Evolutionary conservation across 805 yeast species (phyloP), one percentile per base, ranked within the genome.

Genomic region (Saccharomycopsis capsularis): DNA sequence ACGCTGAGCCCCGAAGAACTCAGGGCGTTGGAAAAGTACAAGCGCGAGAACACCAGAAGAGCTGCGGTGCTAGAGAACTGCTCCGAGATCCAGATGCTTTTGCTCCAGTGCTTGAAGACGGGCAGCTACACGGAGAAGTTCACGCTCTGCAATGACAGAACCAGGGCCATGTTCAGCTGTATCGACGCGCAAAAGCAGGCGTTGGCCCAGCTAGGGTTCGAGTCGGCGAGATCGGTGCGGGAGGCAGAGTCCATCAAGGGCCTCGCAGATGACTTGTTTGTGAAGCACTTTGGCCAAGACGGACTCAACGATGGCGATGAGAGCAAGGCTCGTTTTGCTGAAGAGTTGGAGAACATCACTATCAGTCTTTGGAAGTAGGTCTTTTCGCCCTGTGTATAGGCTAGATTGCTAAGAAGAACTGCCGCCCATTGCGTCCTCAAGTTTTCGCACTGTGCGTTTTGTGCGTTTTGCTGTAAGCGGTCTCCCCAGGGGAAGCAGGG

Each of bases 21-120:
- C 21, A 27, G 24, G 21, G 49, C 50, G 15, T 44, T 53, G 7
- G 50, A 53, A 21, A 32, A 32, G 11, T 53, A 50, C 29, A 46
- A 41, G 32, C 35, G 18, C 4, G 19, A 11, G 11, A 34, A 50
- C n/a, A 42, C 38, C 19, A 39, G 22, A 34, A 37, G 47, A 21
- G 40, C 37, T 27, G 50, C 48, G 11, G 42, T 50, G 18, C 42
- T 53, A n/a, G 54, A 53, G 24, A 53, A 53, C 37, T 53, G 56
- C 40, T 44, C 56, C 3, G 56, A 53, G 45, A 32, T 53, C 15
- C 56, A 53, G 25, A 23, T 40, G 39, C 24, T 44, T 16, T 21
- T 53, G 11, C 24, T 53, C 16, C 39, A 44, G 15, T 53, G 56
- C 36, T 41, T 53, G 48, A 46, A 44, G 29, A 44, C 34, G 35